Conservation (phyloP, 108 stramenopile genomes). For the Epipyxis sp. region DNA sequence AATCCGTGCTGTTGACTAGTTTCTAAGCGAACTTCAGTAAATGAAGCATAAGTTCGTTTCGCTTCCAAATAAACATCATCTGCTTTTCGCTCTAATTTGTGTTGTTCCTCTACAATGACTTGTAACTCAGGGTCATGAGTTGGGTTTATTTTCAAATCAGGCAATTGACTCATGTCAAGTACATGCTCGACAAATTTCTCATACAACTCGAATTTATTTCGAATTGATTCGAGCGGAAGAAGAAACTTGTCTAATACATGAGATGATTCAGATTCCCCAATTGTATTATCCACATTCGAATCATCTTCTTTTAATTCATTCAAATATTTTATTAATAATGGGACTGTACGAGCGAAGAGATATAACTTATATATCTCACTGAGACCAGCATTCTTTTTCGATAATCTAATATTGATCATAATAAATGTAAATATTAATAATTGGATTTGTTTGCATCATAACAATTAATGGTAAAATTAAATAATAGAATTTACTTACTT, state of each 20-base stretch:
- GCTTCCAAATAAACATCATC: slow-evolving; percentile 60
- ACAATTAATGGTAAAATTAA: too few relatives aligned
- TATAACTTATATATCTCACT: slow-evolving; percentile 46
- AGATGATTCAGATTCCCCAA: slow-evolving; percentile 35
- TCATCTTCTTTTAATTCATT: too few relatives aligned
- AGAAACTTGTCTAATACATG: slow-evolving; percentile 33
- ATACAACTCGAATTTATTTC: neutral
- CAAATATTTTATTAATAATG: too few relatives aligned
- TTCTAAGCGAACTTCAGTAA: neutral
- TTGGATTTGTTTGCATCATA: too few relatives aligned
- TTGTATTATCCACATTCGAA: too few relatives aligned
- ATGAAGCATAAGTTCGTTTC: slow-evolving; percentile 38
- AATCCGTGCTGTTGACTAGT: neutral
- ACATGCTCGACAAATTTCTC: slow-evolving; percentile 41
- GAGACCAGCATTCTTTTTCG: slow-evolving; percentile 36
- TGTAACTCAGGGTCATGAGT: slow-evolving; percentile 61
- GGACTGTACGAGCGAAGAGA: slow-evolving; percentile 33
- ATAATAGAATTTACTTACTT: too few relatives aligned
- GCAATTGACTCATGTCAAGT: slow-evolving; percentile 41
- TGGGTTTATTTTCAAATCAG: slow-evolving; percentile 75
- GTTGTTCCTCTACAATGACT: slow-evolving; percentile 66
- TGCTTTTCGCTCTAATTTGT: slow-evolving; percentile 62
- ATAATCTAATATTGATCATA: too few relatives aligned
- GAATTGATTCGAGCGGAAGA: slow-evolving; percentile 32
- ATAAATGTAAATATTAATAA: too few relatives aligned